These are phyloP conservation scores for Cordyceps cateniannulata DNA, from an alignment of 2,329 filamentous ascomycete genomes.

Conservation along the genomic window DNA sequence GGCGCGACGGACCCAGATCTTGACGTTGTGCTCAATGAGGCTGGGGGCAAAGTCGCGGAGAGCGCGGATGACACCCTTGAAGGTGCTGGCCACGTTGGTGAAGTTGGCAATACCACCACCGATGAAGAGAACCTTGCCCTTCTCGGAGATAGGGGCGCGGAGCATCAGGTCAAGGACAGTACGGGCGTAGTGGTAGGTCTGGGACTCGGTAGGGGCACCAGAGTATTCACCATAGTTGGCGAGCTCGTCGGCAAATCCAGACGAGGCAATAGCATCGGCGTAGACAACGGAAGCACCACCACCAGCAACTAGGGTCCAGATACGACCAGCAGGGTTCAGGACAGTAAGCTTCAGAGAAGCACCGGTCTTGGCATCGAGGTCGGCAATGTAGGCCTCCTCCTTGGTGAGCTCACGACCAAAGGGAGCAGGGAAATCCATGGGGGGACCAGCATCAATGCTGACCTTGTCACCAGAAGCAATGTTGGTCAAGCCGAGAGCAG, in stretches of 20 bases:
- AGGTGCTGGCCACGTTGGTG: conserved; percentile 98
- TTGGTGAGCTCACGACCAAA: conserved; percentile 98
- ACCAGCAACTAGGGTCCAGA: conserved; percentile 98
- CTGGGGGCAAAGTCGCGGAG: conserved; percentile 81
- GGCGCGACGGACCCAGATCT: conserved; percentile 89
- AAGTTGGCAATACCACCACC: conserved; percentile 99
- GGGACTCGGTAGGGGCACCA: conserved; percentile 94
- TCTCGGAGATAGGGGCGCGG: conserved; percentile 71
- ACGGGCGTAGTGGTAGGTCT: conserved; percentile 98
- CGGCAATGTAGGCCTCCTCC: conserved; percentile 98
- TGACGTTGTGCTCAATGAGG: conserved; percentile 91
- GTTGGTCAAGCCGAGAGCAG: conserved; percentile 76
- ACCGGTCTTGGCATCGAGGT: conserved; percentile 98
- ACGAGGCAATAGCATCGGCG: conserved; percentile 94
- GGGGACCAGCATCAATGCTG: conserved; percentile 91
- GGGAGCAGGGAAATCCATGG: conserved; percentile 97
- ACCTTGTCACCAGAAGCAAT: conserved; percentile 64
- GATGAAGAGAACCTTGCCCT: conserved; percentile 99
- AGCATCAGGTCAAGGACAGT: conserved; percentile 98
- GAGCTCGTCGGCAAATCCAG: conserved; percentile 90
- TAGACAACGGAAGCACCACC: conserved; percentile 99
- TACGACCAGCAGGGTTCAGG: conserved; percentile 81
- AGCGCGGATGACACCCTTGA: conserved; percentile 98
- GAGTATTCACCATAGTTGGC: conserved; percentile 99
- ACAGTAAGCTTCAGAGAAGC: conserved; percentile 98